Base-by-base conservation (phyloP, 768 basidiomycete species). In the Auriscalpium orientale region DNA sequence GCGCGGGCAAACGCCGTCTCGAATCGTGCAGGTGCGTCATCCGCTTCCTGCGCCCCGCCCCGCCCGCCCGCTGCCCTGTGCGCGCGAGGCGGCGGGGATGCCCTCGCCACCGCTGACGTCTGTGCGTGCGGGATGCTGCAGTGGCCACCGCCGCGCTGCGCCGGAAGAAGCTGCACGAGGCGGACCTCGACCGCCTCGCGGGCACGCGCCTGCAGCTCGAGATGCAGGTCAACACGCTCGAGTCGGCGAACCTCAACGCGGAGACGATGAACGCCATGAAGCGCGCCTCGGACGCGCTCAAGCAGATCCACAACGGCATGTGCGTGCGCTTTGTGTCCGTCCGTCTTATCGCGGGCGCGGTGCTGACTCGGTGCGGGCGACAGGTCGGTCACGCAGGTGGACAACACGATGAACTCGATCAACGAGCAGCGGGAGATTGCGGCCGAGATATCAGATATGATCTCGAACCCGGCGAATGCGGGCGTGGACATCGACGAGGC, bases 211-310 rank as follows among this genome's bases (percentile, higher is more conserved):
- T 98, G 68, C 95, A 97, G 65, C 80, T 99, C 34, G 95, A 98
- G 74, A 86, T 90, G 70, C 95, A 98, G 75, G 87, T 98, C 57
- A 95, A 95, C 73, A 95, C 95, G 18, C 81, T 98, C 46, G 97
- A 98, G 71, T 91, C 90, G 15, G 97, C 97, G 46, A 98, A 98
- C 75, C 80, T 98, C 71, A 98, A 99, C 70, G 87, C 89, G 66
- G 94, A 98, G 79, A 98, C 94, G 13, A 92, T 99, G 89, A 77
- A 82, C 20, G 94, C 90, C 28, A 97, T 99, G 91, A 97, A 94
- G 87, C 89, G 89, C 71, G 95, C 90, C 38, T 81, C 93, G 0
- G 84, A 87, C 58, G 97, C 89, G 28, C 81, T 98, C 70, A 87
- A 87, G 71, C 79, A 82, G 49, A 97, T 98, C 53, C 95, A 98